A percentile compares a stretch with the other conserved stretches of the same genome.
These are phyloP conservation scores for Tilletia horrida DNA, from an alignment of 1,284 basidiomycete genomes.

Conservation along the genomic window DNA sequence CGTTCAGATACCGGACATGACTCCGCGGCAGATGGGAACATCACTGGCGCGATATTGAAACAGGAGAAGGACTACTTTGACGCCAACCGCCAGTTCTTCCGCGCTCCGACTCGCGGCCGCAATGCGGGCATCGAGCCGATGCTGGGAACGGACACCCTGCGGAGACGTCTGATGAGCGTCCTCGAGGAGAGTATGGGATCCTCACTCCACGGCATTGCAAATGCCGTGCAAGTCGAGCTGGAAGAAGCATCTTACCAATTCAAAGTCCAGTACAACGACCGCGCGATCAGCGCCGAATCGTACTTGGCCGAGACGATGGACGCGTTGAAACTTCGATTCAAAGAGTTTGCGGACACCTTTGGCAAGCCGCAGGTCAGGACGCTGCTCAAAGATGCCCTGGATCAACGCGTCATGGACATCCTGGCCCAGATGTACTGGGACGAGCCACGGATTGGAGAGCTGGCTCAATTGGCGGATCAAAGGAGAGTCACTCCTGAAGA, in stretches of 20 bases:
- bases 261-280: constrained; percentile 99
- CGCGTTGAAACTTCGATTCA: constrained; percentile 83
- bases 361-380: constrained; percentile 81
- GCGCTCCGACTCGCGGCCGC: constrained; percentile 56
- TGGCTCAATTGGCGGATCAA: constrained; percentile 70
- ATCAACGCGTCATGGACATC: constrained; percentile 94
- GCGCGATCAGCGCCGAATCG: constrained; percentile 86
- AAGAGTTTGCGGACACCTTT: constrained; percentile 78
- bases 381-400: constrained; percentile 84
- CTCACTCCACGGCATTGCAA: constrained; percentile 88
- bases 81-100: constrained; percentile 69
- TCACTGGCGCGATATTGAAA: constrained; percentile 62
- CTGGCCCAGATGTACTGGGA: constrained; percentile 96
- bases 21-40: constrained; percentile 41
- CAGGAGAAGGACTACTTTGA: constrained; percentile 80
- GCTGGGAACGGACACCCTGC: constrained; percentile 84
- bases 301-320: constrained; percentile 98
- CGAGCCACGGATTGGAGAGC: constrained; percentile 73
- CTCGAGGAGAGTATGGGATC: constrained; percentile 95
- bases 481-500: constrained; percentile 66
- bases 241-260: constrained; percentile 97
- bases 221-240: constrained; percentile 91
- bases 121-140: constrained; percentile 60
- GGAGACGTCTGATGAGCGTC: constrained; percentile 87
- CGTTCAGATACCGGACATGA: constrained; percentile 42